Evolutionary conservation across 2,329 filamentous ascomycete species (phyloP).

Genomic region (Beauveria rudraprayagi): DNA sequence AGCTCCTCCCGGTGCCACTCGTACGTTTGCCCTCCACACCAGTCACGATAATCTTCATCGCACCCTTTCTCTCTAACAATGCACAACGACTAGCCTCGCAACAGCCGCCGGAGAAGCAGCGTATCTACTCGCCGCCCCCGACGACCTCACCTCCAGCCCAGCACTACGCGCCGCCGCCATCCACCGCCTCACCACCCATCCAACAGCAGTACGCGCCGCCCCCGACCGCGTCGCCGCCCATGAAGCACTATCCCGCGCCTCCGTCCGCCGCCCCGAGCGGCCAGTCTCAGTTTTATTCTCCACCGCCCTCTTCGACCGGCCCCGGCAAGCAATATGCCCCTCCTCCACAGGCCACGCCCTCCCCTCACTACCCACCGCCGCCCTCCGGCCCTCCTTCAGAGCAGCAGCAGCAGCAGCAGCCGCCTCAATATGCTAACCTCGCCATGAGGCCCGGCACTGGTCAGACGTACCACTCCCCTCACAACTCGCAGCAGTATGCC

Average conservation of each 20-base stretch:
- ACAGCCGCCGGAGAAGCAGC: slow-evolving; percentile 10
- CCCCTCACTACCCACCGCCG: slow-evolving; percentile 24
- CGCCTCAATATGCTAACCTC: slow-evolving; percentile 16
- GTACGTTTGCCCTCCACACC: not conserved
- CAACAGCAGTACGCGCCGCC: slow-evolving; percentile 37
- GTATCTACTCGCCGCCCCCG: slow-evolving; percentile 17
- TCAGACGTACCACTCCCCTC: not conserved
- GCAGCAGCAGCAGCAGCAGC: slow-evolving; percentile 17
- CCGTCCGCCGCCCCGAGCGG: slow-evolving; percentile 39
- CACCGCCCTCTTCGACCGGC: slow-evolving; percentile 29
- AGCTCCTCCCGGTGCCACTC: slow-evolving; percentile 35
- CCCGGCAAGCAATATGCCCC: slow-evolving; percentile 21
- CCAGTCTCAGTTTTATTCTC: slow-evolving; percentile 38
- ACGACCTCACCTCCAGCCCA: not conserved
- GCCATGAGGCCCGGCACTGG: slow-evolving; percentile 17
- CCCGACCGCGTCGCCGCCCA: slow-evolving; percentile 36
- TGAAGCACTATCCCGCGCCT: slow-evolving; percentile 37
- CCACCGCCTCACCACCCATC: slow-evolving; percentile 18
- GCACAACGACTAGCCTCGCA: not conserved
- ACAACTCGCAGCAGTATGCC: slow-evolving; percentile 1
- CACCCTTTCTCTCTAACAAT: slow-evolving; percentile 12
- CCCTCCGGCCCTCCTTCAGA: slow-evolving; percentile 13
- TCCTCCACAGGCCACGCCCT: slow-evolving; percentile 24
- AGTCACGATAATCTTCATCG: not conserved
- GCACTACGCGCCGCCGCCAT: slow-evolving; percentile 11